Evolutionary conservation across 108 stramenopile genomes (phyloP).

Genomic region (Pseudonitzschia multistriata): DNA sequence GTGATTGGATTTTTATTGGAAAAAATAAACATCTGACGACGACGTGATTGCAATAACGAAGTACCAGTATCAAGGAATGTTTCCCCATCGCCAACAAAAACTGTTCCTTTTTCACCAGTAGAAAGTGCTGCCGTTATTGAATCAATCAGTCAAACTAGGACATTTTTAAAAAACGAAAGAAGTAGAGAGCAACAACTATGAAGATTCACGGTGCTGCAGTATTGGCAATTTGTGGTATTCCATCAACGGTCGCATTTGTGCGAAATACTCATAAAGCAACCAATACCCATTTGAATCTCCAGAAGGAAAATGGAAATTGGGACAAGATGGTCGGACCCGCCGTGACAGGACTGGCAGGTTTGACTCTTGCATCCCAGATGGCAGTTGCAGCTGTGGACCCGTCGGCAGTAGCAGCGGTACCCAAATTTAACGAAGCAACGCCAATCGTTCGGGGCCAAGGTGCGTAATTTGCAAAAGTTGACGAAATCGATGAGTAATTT

Average conservation of each 20-base stretch:
- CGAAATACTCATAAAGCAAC: background rate
- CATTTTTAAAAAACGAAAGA: background rate
- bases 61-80: background rate
- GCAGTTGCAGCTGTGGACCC: slow-evolving; percentile 24
- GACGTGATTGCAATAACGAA: background rate
- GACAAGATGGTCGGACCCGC: slow-evolving; percentile 16
- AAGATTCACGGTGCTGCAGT: slow-evolving; percentile 26
- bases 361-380: slow-evolving; percentile 27
- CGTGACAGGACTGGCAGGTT: slow-evolving; percentile 26
- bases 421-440: background rate
- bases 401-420: background rate
- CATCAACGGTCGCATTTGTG: slow-evolving; percentile 24
- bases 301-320: background rate
- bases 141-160: background rate
- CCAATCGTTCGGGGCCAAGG: slow-evolving; percentile 2
- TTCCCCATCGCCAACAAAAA: background rate
- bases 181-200: slow-evolving; percentile 18
- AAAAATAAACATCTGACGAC: background rate
- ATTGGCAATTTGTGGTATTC: slow-evolving; percentile 19
- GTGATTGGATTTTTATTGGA: background rate
- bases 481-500: background rate
- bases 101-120: background rate
- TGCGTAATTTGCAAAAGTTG: slow-evolving; percentile 1
- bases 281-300: background rate
- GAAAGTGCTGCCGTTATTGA: background rate